A percentile compares a stretch with the other conserved stretches of the same genome.
phyloP scores from a whole-genome alignment of 148 eudicot genomes.

The Diospyros kaki region DNA sequence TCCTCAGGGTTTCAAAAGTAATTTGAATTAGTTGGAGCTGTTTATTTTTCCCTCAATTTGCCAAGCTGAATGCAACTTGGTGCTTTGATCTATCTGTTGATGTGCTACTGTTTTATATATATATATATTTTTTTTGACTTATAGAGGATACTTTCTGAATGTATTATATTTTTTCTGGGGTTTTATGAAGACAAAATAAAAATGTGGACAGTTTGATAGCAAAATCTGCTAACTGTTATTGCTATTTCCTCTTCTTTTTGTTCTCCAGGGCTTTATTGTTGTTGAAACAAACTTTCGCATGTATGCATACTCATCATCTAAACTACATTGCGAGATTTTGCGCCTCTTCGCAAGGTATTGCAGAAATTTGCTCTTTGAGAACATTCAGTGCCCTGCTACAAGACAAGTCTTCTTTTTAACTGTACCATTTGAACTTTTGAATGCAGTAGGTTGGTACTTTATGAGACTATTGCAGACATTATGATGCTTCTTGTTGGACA shows the following conservation, averaged over 20 bases:
- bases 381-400: not conserved
- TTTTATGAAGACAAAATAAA: no score
- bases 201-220: no score
- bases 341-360: conserved; percentile 93
- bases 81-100: not conserved
- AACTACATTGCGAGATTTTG: conserved; percentile 87
- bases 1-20: not conserved
- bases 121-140: no score
- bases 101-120: no score
- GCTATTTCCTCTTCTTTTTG: not conserved
- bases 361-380: conserved; percentile 6
- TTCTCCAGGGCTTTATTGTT: conserved; percentile 81
- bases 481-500: not conserved
- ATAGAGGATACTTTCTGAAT: no score
- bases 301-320: conserved; percentile 91
- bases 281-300: conserved; percentile 93
- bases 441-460: not conserved
- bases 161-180: no score
- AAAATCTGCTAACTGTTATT: not conserved
- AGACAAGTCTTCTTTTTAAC: not conserved
- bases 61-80: not conserved
- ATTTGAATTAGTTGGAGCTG: not conserved
- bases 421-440: not conserved
- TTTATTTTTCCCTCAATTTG: not conserved
- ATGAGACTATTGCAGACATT: not conserved